These are phyloP conservation scores for Psilocybe sp. DNA, from an alignment of 768 basidiomycete genomes.

Conservation along the genomic window DNA sequence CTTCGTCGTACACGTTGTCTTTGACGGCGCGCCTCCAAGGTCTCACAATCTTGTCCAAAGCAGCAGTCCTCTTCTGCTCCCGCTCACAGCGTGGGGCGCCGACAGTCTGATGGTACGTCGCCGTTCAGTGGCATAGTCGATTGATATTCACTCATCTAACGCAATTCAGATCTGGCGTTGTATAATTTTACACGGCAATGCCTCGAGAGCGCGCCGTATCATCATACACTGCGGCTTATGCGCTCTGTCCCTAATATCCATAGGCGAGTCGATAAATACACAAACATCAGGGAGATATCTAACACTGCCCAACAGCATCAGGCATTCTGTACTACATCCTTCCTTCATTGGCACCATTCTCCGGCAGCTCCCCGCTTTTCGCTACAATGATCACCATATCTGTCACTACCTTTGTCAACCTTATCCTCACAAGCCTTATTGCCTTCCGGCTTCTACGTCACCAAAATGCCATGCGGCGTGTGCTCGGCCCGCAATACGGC, in stretches of 20 bases:
- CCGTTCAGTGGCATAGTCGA: too few species aligned
- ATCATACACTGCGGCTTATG: background rate
- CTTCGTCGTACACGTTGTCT: too few species aligned
- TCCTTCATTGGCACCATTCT: background rate
- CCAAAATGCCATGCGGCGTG: background rate
- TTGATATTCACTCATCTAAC: too few species aligned
- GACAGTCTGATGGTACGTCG: slow-evolving; percentile 1
- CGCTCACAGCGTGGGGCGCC: background rate
- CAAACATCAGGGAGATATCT: too few species aligned
- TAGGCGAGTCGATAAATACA: background rate
- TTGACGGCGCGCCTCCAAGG: too few species aligned
- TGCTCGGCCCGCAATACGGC: background rate
- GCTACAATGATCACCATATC: background rate
- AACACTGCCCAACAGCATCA: background rate
- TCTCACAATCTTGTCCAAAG: too few species aligned
- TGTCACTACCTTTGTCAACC: background rate
- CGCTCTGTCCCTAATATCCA: background rate
- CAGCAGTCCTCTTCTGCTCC: too few species aligned
- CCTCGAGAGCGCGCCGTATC: background rate
- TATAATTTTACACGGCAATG: background rate
- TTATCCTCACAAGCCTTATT: background rate
- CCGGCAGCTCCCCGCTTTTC: background rate
- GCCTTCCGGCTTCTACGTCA: slow-evolving; percentile 1
- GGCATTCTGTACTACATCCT: background rate
- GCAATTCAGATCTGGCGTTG: background rate